A percentile compares a stretch with the other conserved stretches of the same genome.
phyloP scores from a whole-genome alignment of 2,329 filamentous ascomycete species.

The Trichoderma koningii region DNA sequence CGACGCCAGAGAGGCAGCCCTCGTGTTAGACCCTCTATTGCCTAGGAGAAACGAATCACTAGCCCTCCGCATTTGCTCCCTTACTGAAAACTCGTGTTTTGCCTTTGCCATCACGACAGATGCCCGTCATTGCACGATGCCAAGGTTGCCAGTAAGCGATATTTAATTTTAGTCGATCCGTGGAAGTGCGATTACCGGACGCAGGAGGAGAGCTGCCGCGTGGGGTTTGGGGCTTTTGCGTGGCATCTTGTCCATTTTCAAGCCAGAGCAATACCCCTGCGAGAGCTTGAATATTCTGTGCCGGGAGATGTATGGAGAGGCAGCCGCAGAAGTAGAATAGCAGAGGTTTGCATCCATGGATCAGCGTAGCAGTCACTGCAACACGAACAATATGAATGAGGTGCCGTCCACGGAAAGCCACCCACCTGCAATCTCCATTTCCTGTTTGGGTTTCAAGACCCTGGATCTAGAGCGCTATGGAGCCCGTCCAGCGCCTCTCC shows the following conservation, averaged over 20 bases:
- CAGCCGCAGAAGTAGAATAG: no score
- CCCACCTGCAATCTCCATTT: no score
- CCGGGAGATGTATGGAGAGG: no score
- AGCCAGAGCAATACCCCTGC: not conserved
- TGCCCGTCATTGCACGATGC: not conserved
- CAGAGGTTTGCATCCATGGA: no score
- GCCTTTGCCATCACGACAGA: not conserved
- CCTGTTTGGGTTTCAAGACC: no score
- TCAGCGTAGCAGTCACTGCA: no score
- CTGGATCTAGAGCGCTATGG: no score
- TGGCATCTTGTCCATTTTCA: not conserved
- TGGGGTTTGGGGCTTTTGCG: not conserved
- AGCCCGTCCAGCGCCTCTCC: no score
- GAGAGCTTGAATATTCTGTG: no score
- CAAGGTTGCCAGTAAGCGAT: conserved; percentile 12
- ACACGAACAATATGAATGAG: no score
- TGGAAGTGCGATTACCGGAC: conserved; percentile 17
- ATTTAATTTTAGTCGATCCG: conserved; percentile 22
- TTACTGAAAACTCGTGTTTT: not conserved
- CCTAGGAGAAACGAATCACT: not conserved
- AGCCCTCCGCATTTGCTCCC: not conserved
- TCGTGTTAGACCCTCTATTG: conserved; percentile 3
- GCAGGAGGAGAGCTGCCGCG: conserved; percentile 2
- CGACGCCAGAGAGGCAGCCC: not conserved
- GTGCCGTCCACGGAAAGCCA: no score